phyloP scores from a whole-genome alignment of 345 rosid genomes.

The Arabidopsis suecica region DNA sequence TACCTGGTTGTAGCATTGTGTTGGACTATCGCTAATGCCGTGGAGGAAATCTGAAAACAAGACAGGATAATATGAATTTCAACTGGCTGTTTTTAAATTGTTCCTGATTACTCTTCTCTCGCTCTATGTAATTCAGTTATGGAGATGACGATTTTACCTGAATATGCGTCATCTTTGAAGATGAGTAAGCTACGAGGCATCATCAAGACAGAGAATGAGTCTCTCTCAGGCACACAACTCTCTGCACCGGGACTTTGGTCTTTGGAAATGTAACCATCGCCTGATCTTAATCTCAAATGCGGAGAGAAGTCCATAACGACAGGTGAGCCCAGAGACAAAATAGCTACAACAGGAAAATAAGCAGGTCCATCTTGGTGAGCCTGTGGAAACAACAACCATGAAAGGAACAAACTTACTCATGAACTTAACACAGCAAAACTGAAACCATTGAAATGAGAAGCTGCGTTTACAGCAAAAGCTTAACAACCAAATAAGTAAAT shows the following conservation, averaged over 20 bases:
- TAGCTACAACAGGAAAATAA: constrained; percentile 87
- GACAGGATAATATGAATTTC: neutral
- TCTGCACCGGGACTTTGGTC: constrained; percentile 33
- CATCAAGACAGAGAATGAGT: constrained; percentile 68
- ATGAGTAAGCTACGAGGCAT: constrained; percentile 85
- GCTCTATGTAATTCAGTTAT: neutral
- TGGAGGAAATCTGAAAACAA: constrained; percentile 72
- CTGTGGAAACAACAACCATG: constrained; percentile 52
- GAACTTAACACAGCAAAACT: neutral
- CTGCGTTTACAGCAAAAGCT: neutral
- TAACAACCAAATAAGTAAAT: neutral
- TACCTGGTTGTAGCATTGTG: constrained; percentile 62
- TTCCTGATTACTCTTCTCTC: neutral
- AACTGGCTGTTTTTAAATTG: neutral
- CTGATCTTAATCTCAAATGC: constrained; percentile 60
- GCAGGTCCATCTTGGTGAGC: constrained; percentile 98
- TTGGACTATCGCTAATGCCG: constrained; percentile 65
- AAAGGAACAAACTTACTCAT: constrained; percentile 9
- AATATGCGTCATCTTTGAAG: constrained; percentile 81
- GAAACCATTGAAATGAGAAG: constrained; percentile 9
- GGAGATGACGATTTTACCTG: constrained; percentile 48
- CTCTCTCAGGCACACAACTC: constrained; percentile 36
- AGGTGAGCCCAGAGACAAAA: constrained; percentile 82
- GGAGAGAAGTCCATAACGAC: constrained; percentile 87
- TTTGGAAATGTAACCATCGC: constrained; percentile 29